Conservation (phyloP, 495 filamentous ascomycete species). For the Neurospora intermedia region DNA sequence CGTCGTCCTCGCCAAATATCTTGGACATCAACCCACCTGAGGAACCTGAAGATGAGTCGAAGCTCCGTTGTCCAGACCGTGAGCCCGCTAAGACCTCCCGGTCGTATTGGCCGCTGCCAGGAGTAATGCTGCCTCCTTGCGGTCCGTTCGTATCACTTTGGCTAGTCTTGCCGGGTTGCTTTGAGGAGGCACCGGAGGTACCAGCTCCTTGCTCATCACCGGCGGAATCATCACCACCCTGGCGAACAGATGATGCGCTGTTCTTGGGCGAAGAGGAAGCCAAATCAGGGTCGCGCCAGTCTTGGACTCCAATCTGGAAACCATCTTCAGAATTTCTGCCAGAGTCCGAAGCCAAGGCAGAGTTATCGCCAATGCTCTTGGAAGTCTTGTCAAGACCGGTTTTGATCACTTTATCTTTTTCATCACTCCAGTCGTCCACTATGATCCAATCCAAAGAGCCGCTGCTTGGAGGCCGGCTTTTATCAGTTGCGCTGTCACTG, state of each 20-base stretch:
- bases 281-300: conserved; percentile 83
- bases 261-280: conserved; percentile 28
- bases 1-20: conserved; percentile 37
- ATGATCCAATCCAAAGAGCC: conserved; percentile 72
- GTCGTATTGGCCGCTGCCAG: conserved; percentile 66
- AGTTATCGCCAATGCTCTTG: conserved; percentile 15
- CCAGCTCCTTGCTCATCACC: conserved; percentile 3
- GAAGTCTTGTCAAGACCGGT: conserved; percentile 21
- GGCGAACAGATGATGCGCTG: conserved; percentile 5
- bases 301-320: conserved; percentile 86
- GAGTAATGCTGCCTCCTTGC: conserved; percentile 61
- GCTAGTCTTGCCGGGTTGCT: conserved; percentile 23
- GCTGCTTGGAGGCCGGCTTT: conserved; percentile 65
- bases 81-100: conserved; percentile 17
- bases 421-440: conserved; percentile 57
- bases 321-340: conserved; percentile 42
- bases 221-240: conserved; percentile 1
- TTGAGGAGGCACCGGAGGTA: conserved; percentile 1
- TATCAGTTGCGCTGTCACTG: conserved; percentile 34
- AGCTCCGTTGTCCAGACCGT: conserved; percentile 15
- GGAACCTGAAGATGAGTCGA: conserved; percentile 10
- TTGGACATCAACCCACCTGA: conserved; percentile 30
- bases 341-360: conserved; percentile 7
- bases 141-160: conserved; percentile 22
- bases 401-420: conserved; percentile 29